These are phyloP conservation scores for Fusarium sulawesiense DNA, from an alignment of 2,329 filamentous ascomycete genomes.

Conservation along the genomic window DNA sequence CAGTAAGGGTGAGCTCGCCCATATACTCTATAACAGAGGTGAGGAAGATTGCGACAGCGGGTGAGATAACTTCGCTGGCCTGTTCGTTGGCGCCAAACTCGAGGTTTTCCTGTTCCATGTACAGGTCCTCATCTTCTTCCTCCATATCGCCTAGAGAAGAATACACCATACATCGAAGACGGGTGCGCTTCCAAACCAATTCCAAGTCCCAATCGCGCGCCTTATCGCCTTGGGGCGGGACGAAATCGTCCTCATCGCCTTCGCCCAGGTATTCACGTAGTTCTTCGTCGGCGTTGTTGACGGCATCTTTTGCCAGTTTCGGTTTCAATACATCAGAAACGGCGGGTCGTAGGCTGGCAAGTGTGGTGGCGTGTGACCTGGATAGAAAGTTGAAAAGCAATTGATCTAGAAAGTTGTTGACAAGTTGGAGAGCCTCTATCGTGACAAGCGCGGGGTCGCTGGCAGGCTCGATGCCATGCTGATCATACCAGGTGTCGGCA, in stretches of 20 bases:
- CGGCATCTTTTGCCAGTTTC: constrained; percentile 85
- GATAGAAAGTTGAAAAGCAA: constrained; percentile 91
- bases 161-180: constrained; percentile 97
- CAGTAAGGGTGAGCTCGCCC: constrained; percentile 88
- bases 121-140: constrained; percentile 94
- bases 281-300: constrained; percentile 86
- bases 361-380: constrained; percentile 79
- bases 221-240: constrained; percentile 62
- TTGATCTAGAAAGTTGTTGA: constrained; percentile 95
- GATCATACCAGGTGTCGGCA: constrained; percentile 75
- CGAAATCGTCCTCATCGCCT: constrained; percentile 78
- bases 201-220: constrained; percentile 86
- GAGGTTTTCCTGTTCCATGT: constrained; percentile 83
- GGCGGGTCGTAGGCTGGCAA: constrained; percentile 81
- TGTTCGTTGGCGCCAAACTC: constrained; percentile 67
- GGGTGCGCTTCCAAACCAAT: constrained; percentile 91
- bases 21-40: constrained; percentile 95
- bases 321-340: constrained; percentile 89
- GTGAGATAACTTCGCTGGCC: constrained; percentile 78
- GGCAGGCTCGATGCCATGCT: constrained; percentile 72
- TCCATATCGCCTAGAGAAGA: constrained; percentile 96
- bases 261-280: constrained; percentile 87
- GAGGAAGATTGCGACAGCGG: constrained; percentile 93
- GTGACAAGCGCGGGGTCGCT: constrained; percentile 79
- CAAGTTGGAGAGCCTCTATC: constrained; percentile 75